These are phyloP conservation scores for Gracilariopsis chorda DNA, from an alignment of 23 red algal species.

Conservation along the genomic window DNA sequence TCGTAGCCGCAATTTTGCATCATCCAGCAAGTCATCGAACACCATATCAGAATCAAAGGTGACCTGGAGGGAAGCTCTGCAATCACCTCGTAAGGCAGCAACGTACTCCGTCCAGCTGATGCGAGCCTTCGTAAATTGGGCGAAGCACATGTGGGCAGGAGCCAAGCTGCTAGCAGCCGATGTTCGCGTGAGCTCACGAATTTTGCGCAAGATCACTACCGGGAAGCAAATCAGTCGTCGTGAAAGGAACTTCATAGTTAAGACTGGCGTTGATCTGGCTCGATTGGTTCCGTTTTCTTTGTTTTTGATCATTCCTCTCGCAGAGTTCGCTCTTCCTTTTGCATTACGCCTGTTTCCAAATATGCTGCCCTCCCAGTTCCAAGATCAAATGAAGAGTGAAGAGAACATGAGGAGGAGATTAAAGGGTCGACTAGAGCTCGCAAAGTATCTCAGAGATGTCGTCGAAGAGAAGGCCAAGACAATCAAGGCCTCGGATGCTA, in stretches of 20 bases:
- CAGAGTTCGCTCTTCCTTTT: conserved; percentile 97
- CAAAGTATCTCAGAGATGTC: conserved; percentile 96
- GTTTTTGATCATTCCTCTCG: conserved; percentile 94
- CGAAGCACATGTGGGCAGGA: conserved; percentile 86
- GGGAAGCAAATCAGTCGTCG: conserved; percentile 90
- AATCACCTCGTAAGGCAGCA: conserved; percentile 39
- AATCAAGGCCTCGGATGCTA: conserved; percentile 65
- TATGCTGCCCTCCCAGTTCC: conserved; percentile 98
- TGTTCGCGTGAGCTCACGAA: conserved; percentile 75
- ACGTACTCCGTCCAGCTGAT: conserved; percentile 22
- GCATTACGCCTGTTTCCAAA: conserved; percentile 95
- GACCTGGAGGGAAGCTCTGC: conserved; percentile 66
- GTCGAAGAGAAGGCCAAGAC: conserved; percentile 87
- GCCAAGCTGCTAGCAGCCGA: conserved; percentile 92
- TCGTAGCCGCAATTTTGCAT: background rate
- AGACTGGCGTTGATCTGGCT: conserved; percentile 91
- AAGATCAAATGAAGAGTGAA: conserved; percentile 96
- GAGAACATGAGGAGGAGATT: conserved; percentile 91
- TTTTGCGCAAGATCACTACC: conserved; percentile 73
- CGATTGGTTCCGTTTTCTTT: conserved; percentile 93
- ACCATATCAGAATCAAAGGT: background rate
- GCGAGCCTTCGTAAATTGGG: conserved; percentile 62
- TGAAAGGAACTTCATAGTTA: conserved; percentile 93
- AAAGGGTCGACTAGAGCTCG: conserved; percentile 90
- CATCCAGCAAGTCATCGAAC: background rate